Base-by-base conservation (phyloP, 495 filamentous ascomycete species). In the Oidiodendron maius region DNA sequence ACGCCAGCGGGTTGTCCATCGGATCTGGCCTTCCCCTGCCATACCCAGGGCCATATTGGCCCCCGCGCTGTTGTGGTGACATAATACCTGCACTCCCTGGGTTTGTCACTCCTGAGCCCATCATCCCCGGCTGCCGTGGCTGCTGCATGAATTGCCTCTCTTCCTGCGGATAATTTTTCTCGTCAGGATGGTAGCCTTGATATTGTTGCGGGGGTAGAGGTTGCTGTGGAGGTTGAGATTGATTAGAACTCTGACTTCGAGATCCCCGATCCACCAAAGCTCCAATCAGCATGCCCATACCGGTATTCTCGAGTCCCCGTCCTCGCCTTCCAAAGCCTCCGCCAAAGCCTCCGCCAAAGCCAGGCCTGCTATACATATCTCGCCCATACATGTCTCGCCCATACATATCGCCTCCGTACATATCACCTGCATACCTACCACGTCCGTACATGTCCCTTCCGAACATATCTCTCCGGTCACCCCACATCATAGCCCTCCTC, bases 401-500 rank as follows among this genome's bases (percentile, higher is more conserved):
- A 40, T 20, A 15, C 38, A 40, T 40, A n/a, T 20, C 38, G 22
- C 38, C 38, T 21, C 38, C 38, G 12, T 11, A 21, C 20, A 15
- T 20, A 22, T 20, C 38, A 5, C 38, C 38, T 9, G 5, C 3
- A 22, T 20, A 9, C 6, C 18, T 9, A 6, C 9, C 4, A 46
- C 25, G 15, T 20, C 25, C 43, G 13, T 20, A 9, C 6, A 5
- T 9, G 8, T 6, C 4, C 34, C 25, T 16, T 20, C 25, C 43
- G 13, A 30, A 23, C 13, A 10, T 16, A 22, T 2, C 20, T 13
- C 8, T n/a, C 41, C 22, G 13, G 30, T n/a, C 34, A 42, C 12
- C 57, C 39, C n/a, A 24, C n/a, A 21, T 36, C 47, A 44, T 23
- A 18, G 15, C 40, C 30, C 4, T 40, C 26, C 24, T 35, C 45